These are phyloP conservation scores for Parathielavia appendiculata DNA, from an alignment of 495 filamentous ascomycete genomes.

Conservation along the genomic window DNA sequence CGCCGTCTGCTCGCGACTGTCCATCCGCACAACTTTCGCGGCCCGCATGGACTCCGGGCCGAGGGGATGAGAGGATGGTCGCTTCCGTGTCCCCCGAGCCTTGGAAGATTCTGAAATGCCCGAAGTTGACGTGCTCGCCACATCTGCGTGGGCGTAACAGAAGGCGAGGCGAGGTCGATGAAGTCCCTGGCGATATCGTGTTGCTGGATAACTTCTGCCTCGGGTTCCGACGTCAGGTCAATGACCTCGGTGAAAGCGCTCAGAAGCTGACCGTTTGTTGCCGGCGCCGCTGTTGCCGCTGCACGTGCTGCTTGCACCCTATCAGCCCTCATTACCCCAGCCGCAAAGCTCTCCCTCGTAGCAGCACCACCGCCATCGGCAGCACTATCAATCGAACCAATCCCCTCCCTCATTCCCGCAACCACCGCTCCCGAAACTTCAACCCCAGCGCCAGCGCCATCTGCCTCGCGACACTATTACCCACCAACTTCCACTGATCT, in stretches of 20 bases:
- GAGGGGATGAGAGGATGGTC: not conserved
- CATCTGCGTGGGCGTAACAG: not conserved
- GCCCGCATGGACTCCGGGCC: not conserved
- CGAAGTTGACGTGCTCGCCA: not conserved
- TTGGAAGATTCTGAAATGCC: not conserved
- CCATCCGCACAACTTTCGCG: not conserved
- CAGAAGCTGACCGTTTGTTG: no score
- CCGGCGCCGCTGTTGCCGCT: no score
- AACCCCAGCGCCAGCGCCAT: slow-evolving; percentile 60
- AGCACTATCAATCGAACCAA: not conserved
- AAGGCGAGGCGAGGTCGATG: not conserved
- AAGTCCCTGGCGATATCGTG: not conserved
- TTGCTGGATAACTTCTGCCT: not conserved
- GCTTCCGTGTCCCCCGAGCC: not conserved
- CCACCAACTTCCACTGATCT: slow-evolving; percentile 57
- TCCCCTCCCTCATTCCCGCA: slow-evolving; percentile 28
- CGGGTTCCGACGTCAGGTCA: not conserved
- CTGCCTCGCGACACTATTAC: slow-evolving; percentile 65
- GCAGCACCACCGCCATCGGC: not conserved
- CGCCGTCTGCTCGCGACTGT: not conserved
- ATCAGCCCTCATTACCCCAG: no score
- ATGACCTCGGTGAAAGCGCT: not conserved
- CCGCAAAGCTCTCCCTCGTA: no score
- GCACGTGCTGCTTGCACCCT: no score
- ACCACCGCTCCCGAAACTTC: slow-evolving; percentile 55